These are phyloP conservation scores for Leishmania aethiopica DNA, from an alignment of 208 protist genomes.

Conservation along the genomic window DNA sequence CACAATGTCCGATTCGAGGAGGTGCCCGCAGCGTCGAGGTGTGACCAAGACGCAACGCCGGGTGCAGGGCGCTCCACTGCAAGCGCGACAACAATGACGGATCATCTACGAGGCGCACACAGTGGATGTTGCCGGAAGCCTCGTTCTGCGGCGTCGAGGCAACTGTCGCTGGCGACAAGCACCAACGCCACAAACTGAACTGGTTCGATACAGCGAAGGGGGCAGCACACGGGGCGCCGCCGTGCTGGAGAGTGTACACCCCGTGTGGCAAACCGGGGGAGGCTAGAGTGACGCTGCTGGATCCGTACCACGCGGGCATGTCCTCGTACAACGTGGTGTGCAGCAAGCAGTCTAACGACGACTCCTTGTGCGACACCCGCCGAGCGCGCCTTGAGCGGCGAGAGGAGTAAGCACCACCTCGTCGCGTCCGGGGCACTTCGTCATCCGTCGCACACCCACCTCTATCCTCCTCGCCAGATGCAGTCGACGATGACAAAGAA, in stretches of 20 bases:
- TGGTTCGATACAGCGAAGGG: constrained; percentile 23
- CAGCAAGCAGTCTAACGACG: constrained; percentile 35
- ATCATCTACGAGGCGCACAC: constrained; percentile 20
- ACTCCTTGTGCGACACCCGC: neutral
- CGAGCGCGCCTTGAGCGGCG: constrained; percentile 6
- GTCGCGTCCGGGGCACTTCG: neutral
- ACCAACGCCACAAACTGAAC: constrained; percentile 24
- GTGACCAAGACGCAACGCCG: constrained; percentile 13
- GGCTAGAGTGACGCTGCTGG: constrained; percentile 36
- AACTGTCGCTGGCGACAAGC: neutral
- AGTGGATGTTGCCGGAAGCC: constrained; percentile 5
- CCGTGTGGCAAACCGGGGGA: neutral
- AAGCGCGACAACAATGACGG: constrained; percentile 16
- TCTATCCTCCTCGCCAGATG: constrained; percentile 14
- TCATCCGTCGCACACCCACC: neutral
- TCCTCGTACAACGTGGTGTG: constrained; percentile 44
- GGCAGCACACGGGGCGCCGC: constrained; percentile 29
- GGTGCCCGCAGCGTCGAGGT: constrained; percentile 4
- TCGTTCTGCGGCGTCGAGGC: constrained; percentile 4
- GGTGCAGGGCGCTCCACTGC: constrained; percentile 26
- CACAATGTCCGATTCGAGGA: constrained; percentile 41
- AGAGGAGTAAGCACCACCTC: neutral
- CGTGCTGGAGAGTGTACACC: constrained; percentile 26
- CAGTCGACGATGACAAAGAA: neutral
- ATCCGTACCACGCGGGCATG: constrained; percentile 40